Percentiles rank a stretch among this genome's conserved stretches.
These are phyloP conservation scores for Fusarium mundagurra DNA, from an alignment of 2,329 filamentous ascomycete genomes.

Conservation along the genomic window DNA sequence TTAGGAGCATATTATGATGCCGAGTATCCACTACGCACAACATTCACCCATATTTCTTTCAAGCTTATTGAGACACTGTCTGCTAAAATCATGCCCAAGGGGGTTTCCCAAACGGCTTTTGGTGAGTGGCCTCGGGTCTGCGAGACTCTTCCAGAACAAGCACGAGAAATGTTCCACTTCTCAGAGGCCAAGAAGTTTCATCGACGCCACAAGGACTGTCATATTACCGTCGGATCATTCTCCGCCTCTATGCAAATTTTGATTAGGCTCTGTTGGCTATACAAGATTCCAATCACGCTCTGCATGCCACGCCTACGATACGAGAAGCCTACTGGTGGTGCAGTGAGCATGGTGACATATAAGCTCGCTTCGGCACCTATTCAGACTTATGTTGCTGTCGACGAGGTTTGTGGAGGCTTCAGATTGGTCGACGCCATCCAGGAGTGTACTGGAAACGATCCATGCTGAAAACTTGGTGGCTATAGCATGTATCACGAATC, in stretches of 20 bases:
- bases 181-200: not conserved
- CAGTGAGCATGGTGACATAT: not conserved
- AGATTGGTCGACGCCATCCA: not conserved
- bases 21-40: not conserved
- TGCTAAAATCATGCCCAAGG: not conserved
- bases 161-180: not conserved
- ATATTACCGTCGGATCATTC: not conserved
- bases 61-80: not conserved
- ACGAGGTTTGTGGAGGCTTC: not conserved
- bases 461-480: not conserved
- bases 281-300: not conserved
- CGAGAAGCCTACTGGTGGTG: not conserved
- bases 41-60: not conserved
- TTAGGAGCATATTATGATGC: not conserved
- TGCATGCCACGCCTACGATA: not conserved
- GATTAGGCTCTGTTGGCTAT: not conserved
- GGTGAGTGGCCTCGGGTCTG: not conserved
- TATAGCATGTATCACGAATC: too few relatives aligned
- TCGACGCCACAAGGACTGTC: not conserved
- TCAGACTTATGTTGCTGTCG: not conserved
- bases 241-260: not conserved
- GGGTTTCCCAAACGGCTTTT: not conserved
- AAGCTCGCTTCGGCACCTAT: not conserved
- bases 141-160: not conserved
- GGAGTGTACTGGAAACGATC: not conserved